phyloP scores from a whole-genome alignment of 148 eudicot species.

The Simmondsia chinensis region DNA sequence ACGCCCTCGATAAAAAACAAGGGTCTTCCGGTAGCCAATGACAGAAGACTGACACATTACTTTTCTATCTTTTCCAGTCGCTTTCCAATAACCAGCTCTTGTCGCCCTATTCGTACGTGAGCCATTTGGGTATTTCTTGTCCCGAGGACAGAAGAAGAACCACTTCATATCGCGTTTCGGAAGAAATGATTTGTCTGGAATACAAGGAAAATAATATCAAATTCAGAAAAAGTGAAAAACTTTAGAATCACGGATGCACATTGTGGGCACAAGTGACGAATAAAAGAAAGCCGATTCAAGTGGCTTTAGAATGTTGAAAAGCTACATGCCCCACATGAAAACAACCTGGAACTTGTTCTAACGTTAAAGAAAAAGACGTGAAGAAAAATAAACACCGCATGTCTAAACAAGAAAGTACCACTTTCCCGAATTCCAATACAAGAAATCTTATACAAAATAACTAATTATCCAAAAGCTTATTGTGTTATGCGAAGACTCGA shows the following conservation, averaged over 20 bases:
- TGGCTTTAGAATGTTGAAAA: conserved; percentile 17
- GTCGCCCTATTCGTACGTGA: conserved; percentile 82
- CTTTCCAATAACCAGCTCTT: conserved; percentile 90
- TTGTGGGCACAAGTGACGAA: conserved; percentile 5
- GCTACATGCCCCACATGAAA: conserved; percentile 22
- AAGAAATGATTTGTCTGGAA: conserved; percentile 78
- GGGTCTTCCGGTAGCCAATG: conserved; percentile 68
- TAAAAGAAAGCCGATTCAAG: conserved; percentile 15
- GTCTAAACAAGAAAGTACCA: no score
- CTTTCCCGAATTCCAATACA: no score
- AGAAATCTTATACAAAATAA: no score
- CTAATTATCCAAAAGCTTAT: no score
- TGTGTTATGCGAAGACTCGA: no score
- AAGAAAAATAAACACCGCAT: no score
- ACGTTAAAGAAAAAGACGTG: conserved; percentile 2
- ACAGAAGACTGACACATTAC: conserved; percentile 49
- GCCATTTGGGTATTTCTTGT: conserved; percentile 79
- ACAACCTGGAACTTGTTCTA: conserved; percentile 2
- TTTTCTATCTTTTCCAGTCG: conserved; percentile 85
- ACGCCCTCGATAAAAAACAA: conserved; percentile 79
- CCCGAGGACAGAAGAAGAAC: conserved; percentile 89
- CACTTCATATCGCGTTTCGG: conserved; percentile 81
- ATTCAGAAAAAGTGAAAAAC: conserved; percentile 9
- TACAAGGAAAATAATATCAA: conserved; percentile 6
- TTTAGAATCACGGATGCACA: neutral